These are phyloP conservation scores for Hibiscus trionum DNA, from an alignment of 345 rosid species.

Conservation along the genomic window DNA sequence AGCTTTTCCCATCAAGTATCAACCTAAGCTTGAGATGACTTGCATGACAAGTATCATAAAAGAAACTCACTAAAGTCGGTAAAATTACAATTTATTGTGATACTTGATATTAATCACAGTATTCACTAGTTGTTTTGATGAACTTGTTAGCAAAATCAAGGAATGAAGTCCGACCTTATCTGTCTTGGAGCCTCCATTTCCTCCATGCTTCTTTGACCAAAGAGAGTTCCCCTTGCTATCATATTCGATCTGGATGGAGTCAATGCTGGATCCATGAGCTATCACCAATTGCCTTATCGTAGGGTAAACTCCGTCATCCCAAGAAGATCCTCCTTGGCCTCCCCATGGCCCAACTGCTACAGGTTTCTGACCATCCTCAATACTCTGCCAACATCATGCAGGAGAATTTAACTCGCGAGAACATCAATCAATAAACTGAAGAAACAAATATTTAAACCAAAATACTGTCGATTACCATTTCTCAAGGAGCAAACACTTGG, in stretches of 20 bases:
- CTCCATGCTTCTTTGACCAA: conserved; percentile 81
- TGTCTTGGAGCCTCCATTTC: conserved; percentile 46
- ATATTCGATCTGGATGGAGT: conserved; percentile 69
- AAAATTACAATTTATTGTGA: not conserved
- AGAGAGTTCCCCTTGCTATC: conserved; percentile 57
- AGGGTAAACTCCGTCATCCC: conserved; percentile 72
- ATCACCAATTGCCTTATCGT: conserved; percentile 57
- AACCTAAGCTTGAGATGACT: not conserved
- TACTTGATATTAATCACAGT: not conserved
- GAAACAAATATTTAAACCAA: conserved; percentile 2
- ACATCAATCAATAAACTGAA: not conserved
- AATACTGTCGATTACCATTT: conserved; percentile 32
- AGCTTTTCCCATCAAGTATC: not conserved
- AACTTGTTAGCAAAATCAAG: not conserved
- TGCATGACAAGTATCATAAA: not conserved
- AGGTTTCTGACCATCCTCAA: conserved; percentile 41
- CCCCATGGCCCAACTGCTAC: conserved; percentile 82
- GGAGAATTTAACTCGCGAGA: not conserved
- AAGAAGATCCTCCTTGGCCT: conserved; percentile 49
- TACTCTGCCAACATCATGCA: conserved; percentile 33
- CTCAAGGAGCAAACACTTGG: conserved; percentile 7
- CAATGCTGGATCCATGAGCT: conserved; percentile 53
- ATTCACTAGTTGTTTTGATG: not conserved
- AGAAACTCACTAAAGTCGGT: not conserved
- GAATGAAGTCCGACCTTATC: conserved; percentile 41